Evolutionary conservation across 2,329 filamentous ascomycete genomes (phyloP), one percentile per base, ranked within the genome.

Genomic region (Penicillium sp.): DNA sequence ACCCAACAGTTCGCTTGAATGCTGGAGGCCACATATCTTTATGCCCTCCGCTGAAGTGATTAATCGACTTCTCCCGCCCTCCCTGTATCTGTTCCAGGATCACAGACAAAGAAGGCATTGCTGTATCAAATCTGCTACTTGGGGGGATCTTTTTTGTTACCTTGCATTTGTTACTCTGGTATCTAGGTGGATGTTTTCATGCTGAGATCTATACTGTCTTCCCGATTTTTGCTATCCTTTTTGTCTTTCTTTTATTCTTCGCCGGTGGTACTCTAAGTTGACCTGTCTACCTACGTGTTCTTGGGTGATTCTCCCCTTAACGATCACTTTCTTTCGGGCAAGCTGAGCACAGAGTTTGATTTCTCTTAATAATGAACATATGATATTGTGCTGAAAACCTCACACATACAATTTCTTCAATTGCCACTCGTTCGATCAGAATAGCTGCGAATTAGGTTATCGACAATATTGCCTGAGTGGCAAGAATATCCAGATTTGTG

Each of bases 71-170:
- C 13, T 16, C 43, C 23, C 32, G 30, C 18, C 18, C 36, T 47
- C 13, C 23, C 23, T 39, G 18, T 47, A 35, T 39, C 36, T 52
- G 26, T 19, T 40, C 35, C 48, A 46, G 14, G 36, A 19, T 16
- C 36, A 39, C 16, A 19, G 40, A 13, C 19, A 32, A 40, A 38
- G n/a, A 32, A 47, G 34, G 14, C 23, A 39, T 13, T 13, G 27
- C 23, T 47, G 19, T 47, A 47, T 47, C 36, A 32, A 26, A 40
- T 41, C 19, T 53, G 30, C n/a, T 41, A 53, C 13, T 49, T 43
- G 30, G 32, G n/a, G 30, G 14, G 35, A 30, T 14, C 23, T 16
- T 26, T n/a, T 49, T 39, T 38, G 7, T 34, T 42, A n/a, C 19
- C 44, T 53, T 7, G 26, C 51, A 18, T 43, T 16, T 27, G 48